Evolutionary conservation across 2,329 filamentous ascomycete species (phyloP).

Genomic region (Neofusicoccum sp.): DNA sequence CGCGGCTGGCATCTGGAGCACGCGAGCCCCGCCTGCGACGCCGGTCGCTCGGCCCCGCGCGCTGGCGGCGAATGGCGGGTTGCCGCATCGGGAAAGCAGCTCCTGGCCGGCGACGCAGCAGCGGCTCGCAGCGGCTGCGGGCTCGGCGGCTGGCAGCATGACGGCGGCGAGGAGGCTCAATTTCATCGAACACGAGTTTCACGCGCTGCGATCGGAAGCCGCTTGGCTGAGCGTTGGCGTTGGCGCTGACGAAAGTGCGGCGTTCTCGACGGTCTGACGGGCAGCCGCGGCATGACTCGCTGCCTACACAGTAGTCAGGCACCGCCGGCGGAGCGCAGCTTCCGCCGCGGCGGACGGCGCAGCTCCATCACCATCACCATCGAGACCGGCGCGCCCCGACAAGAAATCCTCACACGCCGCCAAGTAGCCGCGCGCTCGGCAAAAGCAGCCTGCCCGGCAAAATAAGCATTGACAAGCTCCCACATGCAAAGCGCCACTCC

Average conservation of each 20-base stretch:
- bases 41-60: no score
- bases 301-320: constrained; percentile 5
- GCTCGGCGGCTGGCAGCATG: not conserved
- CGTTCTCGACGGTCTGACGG: not conserved
- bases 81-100: not conserved
- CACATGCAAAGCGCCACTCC: not conserved
- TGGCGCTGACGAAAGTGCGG: constrained; percentile 2
- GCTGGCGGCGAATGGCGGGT: not conserved
- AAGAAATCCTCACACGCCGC: not conserved
- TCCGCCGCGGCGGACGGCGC: not conserved
- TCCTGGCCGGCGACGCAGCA: not conserved
- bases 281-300: not conserved
- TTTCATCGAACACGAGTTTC: constrained; percentile 6
- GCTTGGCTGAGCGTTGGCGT: not conserved
- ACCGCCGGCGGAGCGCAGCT: not conserved
- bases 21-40: no score
- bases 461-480: constrained; percentile 7
- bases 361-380: not conserved
- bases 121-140: not conserved
- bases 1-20: no score
- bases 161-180: not conserved
- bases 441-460: not conserved
- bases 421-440: not conserved
- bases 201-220: not conserved
- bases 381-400: not conserved